Conservation (phyloP, 371 early-diverging fungal species). For the Amoeboaphelidium protococcarum region DNA sequence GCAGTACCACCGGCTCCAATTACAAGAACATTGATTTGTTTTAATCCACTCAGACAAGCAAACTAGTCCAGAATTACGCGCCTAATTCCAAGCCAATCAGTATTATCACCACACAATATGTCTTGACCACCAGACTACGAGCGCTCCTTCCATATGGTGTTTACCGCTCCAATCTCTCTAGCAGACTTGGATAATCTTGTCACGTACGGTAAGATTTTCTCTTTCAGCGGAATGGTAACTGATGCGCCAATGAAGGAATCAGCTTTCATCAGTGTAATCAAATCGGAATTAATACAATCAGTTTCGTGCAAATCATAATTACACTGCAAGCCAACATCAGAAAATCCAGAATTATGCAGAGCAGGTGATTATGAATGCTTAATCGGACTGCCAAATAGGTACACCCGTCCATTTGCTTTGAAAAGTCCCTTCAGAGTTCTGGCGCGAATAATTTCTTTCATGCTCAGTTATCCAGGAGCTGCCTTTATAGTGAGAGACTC, state of each 20-base stretch:
- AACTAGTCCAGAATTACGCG: slow-evolving; percentile 26
- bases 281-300: slow-evolving; percentile 12
- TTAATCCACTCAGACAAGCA: no score
- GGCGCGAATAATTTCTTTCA: slow-evolving; percentile 42
- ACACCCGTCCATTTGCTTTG: no score
- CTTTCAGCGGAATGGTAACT: slow-evolving; percentile 83
- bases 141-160: slow-evolving; percentile 31
- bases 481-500: slow-evolving; percentile 42
- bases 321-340: slow-evolving; percentile 39
- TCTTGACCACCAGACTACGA: no score
- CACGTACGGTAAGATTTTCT: slow-evolving; percentile 34
- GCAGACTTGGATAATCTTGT: slow-evolving; percentile 43
- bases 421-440: slow-evolving; percentile 40
- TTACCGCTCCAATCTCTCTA: slow-evolving; percentile 66
- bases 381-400: slow-evolving; percentile 78
- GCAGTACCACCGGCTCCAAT: slow-evolving; percentile 93
- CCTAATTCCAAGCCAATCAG: slow-evolving; percentile 74
- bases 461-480: slow-evolving; percentile 82
- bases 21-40: slow-evolving; percentile 26
- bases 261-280: not conserved
- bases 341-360: slow-evolving; percentile 75
- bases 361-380: slow-evolving; percentile 60
- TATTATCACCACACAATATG: slow-evolving; percentile 56
- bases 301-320: slow-evolving; percentile 45
- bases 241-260: slow-evolving; percentile 64